phyloP scores from a whole-genome alignment of 2,329 filamentous ascomycete species.

The Cordyceps fumosorosea region DNA sequence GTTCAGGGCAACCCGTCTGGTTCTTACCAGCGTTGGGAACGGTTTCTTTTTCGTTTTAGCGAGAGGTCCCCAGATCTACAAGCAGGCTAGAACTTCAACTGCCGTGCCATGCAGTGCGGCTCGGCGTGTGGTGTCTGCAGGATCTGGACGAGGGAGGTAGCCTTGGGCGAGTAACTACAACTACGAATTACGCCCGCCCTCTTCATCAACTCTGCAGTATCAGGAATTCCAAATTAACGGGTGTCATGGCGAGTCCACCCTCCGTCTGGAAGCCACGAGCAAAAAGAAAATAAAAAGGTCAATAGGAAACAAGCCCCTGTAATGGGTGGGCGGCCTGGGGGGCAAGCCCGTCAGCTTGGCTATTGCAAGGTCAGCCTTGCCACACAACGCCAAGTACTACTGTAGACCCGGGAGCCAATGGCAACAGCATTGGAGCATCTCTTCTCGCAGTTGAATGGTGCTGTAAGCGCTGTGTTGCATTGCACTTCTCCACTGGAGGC shows the following conservation, averaged over 20 bases:
- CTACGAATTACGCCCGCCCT: too few species aligned
- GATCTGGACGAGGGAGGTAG: neutral
- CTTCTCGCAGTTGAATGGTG: neutral
- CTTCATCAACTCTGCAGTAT: neutral
- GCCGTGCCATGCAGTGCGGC: neutral
- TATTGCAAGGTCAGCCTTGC: slow-evolving; percentile 9
- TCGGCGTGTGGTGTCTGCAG: neutral
- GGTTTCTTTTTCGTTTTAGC: neutral
- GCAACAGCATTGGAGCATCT: neutral
- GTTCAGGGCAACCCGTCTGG: neutral
- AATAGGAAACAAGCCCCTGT: slow-evolving; percentile 6
- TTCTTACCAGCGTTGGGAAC: neutral
- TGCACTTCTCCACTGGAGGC: neutral
- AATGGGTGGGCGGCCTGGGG: neutral
- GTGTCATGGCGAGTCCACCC: neutral
- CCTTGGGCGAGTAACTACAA: too few species aligned
- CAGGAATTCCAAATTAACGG: neutral
- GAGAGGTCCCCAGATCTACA: neutral
- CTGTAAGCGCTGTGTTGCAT: slow-evolving; percentile 9
- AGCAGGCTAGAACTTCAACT: neutral
- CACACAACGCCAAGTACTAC: neutral
- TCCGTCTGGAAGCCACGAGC: neutral
- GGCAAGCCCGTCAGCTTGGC: slow-evolving; percentile 5
- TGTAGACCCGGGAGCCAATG: neutral
- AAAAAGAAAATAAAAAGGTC: neutral